Evolutionary conservation across 768 basidiomycete genomes (phyloP), one percentile per base, ranked within the genome.

Genomic region (Lactarius sp.): DNA sequence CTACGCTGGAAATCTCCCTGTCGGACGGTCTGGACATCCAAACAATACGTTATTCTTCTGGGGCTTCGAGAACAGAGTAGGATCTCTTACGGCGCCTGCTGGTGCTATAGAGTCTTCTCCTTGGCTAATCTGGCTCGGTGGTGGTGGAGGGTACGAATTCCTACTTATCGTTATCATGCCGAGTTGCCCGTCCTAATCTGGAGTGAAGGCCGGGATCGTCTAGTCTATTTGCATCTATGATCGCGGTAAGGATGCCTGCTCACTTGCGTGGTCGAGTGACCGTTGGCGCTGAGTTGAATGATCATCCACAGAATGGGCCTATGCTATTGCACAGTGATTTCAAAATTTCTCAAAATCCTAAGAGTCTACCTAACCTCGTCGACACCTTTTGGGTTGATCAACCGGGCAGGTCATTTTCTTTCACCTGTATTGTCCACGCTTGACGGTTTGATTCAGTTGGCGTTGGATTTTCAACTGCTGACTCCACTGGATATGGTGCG

Each of bases 351-450:
- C 69, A 77, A 13, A 89, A 89, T 66, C 70, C 78, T 3, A 79
- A 83, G 70, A 79, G 81, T 66, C 88, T 86, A 84, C 75, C 80
- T 62, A 79, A 74, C 27, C 70, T 87, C 22, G 81, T 84, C 1
- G 88, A 90, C 72, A 83, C 81, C 66, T 79, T 90, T 42, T 89
- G 85, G 86, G 75, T 90, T 55, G 89, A 90, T 69, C 85, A 89
- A 60, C 88, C 87, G 53, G 87, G n/a, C 41, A 6, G 16, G 56
- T 5, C 31, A 18, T 1, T 53, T 41, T 49, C 52, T 18, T 36
- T 41, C 16, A 31, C 52, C 12, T 55, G 44, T 18, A 12, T 47
- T 34, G 39, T 57, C 8, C 27, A 10, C 41, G 27, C 34, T 14
- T 56, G 34, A 55, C 53, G n/a, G 6, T 13, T 39, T 47, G 31